Evolutionary conservation across 768 basidiomycete species (phyloP).

Genomic region (Boletus rubropictus): DNA sequence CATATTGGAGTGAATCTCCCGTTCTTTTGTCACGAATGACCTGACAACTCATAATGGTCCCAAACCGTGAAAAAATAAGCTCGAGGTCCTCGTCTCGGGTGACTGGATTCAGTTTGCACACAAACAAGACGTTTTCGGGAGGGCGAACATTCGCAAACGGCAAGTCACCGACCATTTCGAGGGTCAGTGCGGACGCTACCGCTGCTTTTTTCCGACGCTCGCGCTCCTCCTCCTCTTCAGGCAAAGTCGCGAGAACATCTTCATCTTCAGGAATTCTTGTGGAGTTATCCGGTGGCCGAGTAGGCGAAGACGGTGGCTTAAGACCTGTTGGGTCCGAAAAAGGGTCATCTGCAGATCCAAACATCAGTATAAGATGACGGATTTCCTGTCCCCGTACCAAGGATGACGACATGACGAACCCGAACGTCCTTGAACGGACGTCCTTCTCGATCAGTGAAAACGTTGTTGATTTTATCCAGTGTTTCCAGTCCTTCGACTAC

Average conservation of each 20-base stretch:
- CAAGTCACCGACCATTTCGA: constrained; percentile 99
- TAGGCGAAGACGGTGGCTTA: constrained; percentile 70
- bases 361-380: constrained; percentile 2
- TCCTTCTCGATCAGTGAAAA: constrained; percentile 82
- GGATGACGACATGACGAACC: constrained; percentile 91
- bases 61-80: constrained; percentile 94
- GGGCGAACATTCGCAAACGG: constrained; percentile 98
- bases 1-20: constrained; percentile 95
- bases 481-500: constrained; percentile 94
- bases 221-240: constrained; percentile 81
- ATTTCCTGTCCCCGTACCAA: constrained; percentile 48
- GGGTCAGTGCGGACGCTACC: constrained; percentile 85
- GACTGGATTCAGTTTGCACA: constrained; percentile 96
- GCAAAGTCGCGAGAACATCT: constrained; percentile 73
- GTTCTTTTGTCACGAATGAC: constrained; percentile 95
- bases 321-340: constrained; percentile 84
- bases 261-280: constrained; percentile 95
- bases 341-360: constrained; percentile 69
- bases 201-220: constrained; percentile 84
- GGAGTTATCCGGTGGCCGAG: constrained; percentile 75
- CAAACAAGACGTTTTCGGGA: constrained; percentile 96
- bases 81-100: constrained; percentile 95
- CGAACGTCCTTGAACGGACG: constrained; percentile 91
- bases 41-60: constrained; percentile 94
- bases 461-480: constrained; percentile 87